phyloP scores from a whole-genome alignment of 495 filamentous ascomycete genomes.

The Trichoderma orchidacearum region DNA sequence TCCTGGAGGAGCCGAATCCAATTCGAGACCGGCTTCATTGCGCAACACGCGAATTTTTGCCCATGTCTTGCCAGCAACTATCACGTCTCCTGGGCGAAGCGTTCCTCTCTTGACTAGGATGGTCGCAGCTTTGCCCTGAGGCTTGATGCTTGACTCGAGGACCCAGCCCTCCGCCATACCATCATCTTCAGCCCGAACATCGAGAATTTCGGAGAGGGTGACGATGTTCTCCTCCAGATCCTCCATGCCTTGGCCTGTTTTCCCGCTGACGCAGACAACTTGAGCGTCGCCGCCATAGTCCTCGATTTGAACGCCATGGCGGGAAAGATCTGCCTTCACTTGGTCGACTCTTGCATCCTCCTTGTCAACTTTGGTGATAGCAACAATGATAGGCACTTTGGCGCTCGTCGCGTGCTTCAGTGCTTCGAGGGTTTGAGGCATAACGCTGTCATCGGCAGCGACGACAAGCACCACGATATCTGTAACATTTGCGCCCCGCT shows the following conservation, averaged over 20 bases:
- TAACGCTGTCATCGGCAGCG: slow-evolving; percentile 94
- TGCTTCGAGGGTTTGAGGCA: slow-evolving; percentile 91
- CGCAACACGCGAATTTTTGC: slow-evolving; percentile 66
- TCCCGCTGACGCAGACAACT: slow-evolving; percentile 79
- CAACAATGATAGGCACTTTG: slow-evolving; percentile 89
- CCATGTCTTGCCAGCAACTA: slow-evolving; percentile 82
- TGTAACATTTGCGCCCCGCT: slow-evolving; percentile 88
- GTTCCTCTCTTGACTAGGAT: slow-evolving; percentile 82
- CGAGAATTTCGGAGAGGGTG: slow-evolving; percentile 73
- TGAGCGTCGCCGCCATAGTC: slow-evolving; percentile 93
- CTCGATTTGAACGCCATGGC: slow-evolving; percentile 82
- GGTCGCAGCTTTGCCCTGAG: slow-evolving; percentile 75
- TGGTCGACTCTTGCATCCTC: slow-evolving; percentile 60
- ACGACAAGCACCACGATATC: slow-evolving; percentile 96
- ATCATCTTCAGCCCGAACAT: slow-evolving; percentile 66
- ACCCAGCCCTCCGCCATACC: slow-evolving; percentile 87
- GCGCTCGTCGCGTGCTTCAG: slow-evolving; percentile 88
- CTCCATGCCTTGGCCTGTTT: slow-evolving; percentile 83
- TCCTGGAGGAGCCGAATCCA: slow-evolving; percentile 69
- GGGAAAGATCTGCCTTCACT: slow-evolving; percentile 77
- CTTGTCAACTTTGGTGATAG: slow-evolving; percentile 97
- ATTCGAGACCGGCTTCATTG: slow-evolving; percentile 67
- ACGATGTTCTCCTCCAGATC: slow-evolving; percentile 85
- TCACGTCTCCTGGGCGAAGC: slow-evolving; percentile 61
- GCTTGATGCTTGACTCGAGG: slow-evolving; percentile 83